Percentiles rank a stretch among this genome's conserved stretches.
Conservation (phyloP, 768 basidiomycete species). For the Russula earlei region DNA sequence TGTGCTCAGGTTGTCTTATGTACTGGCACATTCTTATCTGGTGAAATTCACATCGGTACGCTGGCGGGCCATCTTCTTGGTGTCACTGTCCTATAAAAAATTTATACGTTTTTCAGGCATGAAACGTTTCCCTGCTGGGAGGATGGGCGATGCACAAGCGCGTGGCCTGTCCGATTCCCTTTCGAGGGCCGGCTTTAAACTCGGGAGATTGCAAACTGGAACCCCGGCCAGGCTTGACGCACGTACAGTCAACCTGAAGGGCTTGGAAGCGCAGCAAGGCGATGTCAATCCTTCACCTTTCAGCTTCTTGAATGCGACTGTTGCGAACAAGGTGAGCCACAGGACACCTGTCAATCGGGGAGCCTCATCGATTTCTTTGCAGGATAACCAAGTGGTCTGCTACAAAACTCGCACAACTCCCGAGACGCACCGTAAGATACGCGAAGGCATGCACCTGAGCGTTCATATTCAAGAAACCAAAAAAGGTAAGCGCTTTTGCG, state of each 20-base stretch:
- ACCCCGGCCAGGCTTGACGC: constrained; percentile 76
- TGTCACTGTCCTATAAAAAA: neutral
- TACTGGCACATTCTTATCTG: constrained; percentile 86
- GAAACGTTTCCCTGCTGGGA: constrained; percentile 69
- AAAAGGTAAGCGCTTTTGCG: constrained; percentile 42
- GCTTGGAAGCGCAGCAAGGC: constrained; percentile 54
- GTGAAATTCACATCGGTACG: constrained; percentile 82
- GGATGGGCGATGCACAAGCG: constrained; percentile 63
- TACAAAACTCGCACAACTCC: constrained; percentile 66
- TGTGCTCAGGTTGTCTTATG: constrained; percentile 82
- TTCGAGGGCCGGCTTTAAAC: constrained; percentile 62
- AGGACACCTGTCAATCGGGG: neutral
- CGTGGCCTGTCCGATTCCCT: constrained; percentile 71
- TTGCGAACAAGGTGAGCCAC: constrained; percentile 55
- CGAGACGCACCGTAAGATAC: constrained; percentile 65
- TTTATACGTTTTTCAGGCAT: constrained; percentile 35
- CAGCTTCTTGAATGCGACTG: constrained; percentile 58
- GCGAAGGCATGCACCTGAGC: constrained; percentile 65
- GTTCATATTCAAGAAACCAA: constrained; percentile 85
- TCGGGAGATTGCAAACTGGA: constrained; percentile 77
- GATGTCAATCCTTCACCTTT: constrained; percentile 62
- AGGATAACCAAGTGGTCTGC: constrained; percentile 70
- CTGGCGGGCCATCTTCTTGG: neutral
- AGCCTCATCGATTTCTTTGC: neutral
- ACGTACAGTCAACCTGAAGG: constrained; percentile 58